phyloP scores from a whole-genome alignment of 306 rosid species.

The Mucuna pruriens region DNA sequence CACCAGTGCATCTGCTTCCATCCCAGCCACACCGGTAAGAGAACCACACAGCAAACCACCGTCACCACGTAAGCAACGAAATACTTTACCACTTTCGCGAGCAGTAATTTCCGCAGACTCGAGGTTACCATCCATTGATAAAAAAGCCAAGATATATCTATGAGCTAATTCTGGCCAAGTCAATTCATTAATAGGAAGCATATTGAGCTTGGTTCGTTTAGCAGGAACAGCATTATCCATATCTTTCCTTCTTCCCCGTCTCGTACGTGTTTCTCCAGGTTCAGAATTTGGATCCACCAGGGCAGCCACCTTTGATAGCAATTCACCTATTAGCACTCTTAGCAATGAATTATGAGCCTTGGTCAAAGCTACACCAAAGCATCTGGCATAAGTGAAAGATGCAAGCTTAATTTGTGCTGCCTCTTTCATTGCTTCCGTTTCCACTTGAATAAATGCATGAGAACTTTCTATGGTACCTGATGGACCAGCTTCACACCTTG shows the following conservation, averaged over 20 bases:
- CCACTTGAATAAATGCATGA: constrained; percentile 79
- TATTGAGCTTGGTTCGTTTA: constrained; percentile 71
- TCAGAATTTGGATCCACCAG: constrained; percentile 95
- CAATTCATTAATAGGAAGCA: constrained; percentile 90
- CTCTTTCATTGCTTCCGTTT: constrained; percentile 82
- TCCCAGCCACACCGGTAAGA: constrained; percentile 95
- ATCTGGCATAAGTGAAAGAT: constrained; percentile 69
- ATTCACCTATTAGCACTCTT: constrained; percentile 80
- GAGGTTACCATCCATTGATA: constrained; percentile 92
- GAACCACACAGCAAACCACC: constrained; percentile 99
- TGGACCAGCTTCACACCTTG: constrained; percentile 49
- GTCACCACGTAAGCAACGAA: constrained; percentile 96
- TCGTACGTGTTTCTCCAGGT: constrained; percentile 84
- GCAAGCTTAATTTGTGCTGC: constrained; percentile 76
- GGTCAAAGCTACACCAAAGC: constrained; percentile 87
- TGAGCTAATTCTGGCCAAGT: constrained; percentile 99
- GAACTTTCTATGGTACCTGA: constrained; percentile 52
- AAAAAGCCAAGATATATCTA: constrained; percentile 80
- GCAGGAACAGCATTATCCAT: constrained; percentile 63
- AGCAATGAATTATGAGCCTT: constrained; percentile 85
- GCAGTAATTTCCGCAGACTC: constrained; percentile 86
- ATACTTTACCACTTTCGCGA: constrained; percentile 94
- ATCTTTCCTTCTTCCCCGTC: constrained; percentile 96
- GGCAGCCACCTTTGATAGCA: constrained; percentile 89
- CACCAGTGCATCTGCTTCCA: constrained; percentile 99